A percentile compares a stretch with the other conserved stretches of the same genome.
phyloP scores from a whole-genome alignment of 2,329 filamentous ascomycete species.

The Raffaelea ambrosiae region DNA sequence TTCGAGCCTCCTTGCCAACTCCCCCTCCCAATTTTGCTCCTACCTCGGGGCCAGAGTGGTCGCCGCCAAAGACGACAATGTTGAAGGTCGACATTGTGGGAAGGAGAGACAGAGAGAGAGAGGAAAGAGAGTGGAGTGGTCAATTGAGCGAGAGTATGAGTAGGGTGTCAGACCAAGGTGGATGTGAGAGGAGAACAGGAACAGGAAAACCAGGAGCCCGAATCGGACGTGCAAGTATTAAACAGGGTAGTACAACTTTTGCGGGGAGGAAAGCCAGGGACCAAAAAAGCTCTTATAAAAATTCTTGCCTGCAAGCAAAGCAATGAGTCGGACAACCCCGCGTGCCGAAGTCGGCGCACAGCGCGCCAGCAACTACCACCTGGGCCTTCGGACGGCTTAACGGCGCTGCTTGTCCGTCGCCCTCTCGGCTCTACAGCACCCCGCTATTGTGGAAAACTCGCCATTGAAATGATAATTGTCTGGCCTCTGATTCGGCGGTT shows the following conservation, averaged over 20 bases:
- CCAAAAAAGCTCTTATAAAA: neutral
- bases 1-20: too few relatives aligned
- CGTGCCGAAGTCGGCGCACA: slow-evolving; percentile 10
- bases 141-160: neutral
- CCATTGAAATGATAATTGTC: neutral
- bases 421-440: too few relatives aligned
- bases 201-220: too few relatives aligned
- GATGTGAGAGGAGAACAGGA: too few relatives aligned
- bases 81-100: slow-evolving; percentile 60
- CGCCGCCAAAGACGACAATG: slow-evolving; percentile 73
- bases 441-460: neutral
- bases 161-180: too few relatives aligned
- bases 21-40: slow-evolving; percentile 16
- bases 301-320: neutral
- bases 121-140: neutral
- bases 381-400: neutral
- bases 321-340: slow-evolving; percentile 5
- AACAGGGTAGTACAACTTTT: too few relatives aligned
- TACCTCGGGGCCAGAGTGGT: slow-evolving; percentile 83
- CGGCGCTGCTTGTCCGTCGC: too few relatives aligned
- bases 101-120: neutral
- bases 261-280: too few relatives aligned
- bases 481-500: neutral
- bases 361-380: too few relatives aligned
- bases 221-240: too few relatives aligned